Base-by-base conservation (phyloP, 768 basidiomycete genomes). In the Naematelia encephala region DNA sequence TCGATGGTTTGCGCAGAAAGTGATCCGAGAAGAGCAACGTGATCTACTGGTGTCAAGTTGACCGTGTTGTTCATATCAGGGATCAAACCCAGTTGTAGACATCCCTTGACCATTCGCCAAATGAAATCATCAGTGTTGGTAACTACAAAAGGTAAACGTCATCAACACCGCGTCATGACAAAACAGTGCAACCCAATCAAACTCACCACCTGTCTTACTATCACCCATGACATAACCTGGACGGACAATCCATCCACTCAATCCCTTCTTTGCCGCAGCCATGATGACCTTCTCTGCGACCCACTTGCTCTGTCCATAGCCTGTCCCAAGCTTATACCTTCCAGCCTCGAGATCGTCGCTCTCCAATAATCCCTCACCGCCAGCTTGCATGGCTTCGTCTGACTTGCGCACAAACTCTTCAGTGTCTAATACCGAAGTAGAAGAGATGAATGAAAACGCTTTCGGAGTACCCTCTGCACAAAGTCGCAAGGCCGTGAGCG, bases 121-220 rank as follows among this genome's bases (percentile, higher is more conserved):
- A 99, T 85, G 78, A 99, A 99, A 75, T 99, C 96, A 68, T 99
- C 94, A 29, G 96, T 98, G 79, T 99, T 99, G 12, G 94, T 97
- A 2, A 97, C 93, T 91, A 64, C n/a, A n/a, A n/a, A n/a, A n/a
- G n/a, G n/a, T n/a, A n/a, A n/a, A n/a, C n/a, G n/a, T n/a, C n/a
- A n/a, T n/a, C n/a, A n/a, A n/a, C n/a, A n/a, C n/a, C n/a, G n/a
- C n/a, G 16, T 54, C 27, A 29, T 21, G 30, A 49, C 47, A 49
- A 49, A 49, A 23, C 12, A 43, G 39, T 11, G 39, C 19, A 43
- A 43, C 11, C 39, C n/a, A 47, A 21, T 8, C 46, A 51, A 25
- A 75, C 87, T 67, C 68, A 91, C 91, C 91, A 30, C 90, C 96
- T 14, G 87, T 85, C 59, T 78, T 77, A 11, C 92, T 90, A 77